phyloP scores from a whole-genome alignment of 768 basidiomycete genomes.

The Lentinus tigrinus region DNA sequence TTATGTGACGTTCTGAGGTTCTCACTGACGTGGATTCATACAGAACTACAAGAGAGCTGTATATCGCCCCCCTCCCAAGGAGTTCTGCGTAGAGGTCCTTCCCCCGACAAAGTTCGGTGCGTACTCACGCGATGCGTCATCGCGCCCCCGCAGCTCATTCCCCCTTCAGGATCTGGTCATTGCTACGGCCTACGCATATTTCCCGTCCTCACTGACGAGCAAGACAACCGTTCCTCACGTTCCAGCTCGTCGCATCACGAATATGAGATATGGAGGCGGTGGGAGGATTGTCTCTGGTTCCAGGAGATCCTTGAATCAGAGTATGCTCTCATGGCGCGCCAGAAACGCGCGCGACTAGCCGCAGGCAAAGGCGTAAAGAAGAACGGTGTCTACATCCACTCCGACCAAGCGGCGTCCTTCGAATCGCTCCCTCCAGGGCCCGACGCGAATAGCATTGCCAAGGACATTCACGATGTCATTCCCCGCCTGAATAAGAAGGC shows the following conservation, averaged over 20 bases:
- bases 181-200: slow-evolving; percentile 64
- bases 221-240: slow-evolving; percentile 10
- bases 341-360: slow-evolving; percentile 64
- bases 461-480: slow-evolving; percentile 62
- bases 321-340: slow-evolving; percentile 60
- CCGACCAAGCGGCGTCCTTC: slow-evolving; percentile 77
- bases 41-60: slow-evolving; percentile 66
- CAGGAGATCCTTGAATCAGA: slow-evolving; percentile 69
- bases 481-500: slow-evolving; percentile 72
- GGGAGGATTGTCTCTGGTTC: slow-evolving; percentile 82
- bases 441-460: slow-evolving; percentile 71
- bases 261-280: slow-evolving; percentile 76
- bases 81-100: slow-evolving; percentile 60
- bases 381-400: slow-evolving; percentile 63
- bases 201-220: slow-evolving; percentile 35
- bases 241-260: slow-evolving; percentile 35
- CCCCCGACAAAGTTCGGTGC: slow-evolving; percentile 52
- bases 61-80: slow-evolving; percentile 53
- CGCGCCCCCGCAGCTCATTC: slow-evolving; percentile 1
- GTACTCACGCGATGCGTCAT: not conserved
- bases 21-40: not conserved
- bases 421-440: slow-evolving; percentile 84
- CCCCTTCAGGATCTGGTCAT: slow-evolving; percentile 45
- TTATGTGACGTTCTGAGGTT: not conserved
- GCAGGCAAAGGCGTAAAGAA: slow-evolving; percentile 78